Base-by-base conservation (phyloP, 2,329 filamentous ascomycete species). In the Tolypocladium tropicale region DNA sequence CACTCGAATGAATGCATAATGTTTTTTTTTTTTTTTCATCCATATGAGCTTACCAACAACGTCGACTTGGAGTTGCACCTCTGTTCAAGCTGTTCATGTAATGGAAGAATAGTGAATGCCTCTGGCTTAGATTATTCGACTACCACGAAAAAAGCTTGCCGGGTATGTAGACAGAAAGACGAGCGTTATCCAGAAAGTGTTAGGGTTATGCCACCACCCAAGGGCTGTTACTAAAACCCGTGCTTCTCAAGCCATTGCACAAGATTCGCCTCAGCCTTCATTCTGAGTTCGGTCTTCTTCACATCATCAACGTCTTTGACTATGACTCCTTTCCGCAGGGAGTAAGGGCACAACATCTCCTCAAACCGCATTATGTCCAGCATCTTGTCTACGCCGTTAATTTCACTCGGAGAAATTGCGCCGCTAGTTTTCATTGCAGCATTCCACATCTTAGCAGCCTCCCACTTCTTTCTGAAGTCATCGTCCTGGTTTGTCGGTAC, bases 171-270 rank as follows among this genome's bases (percentile, higher is more conserved):
- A n/a, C n/a, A n/a, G n/a, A n/a, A n/a, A n/a, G n/a, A n/a, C n/a
- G n/a, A n/a, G n/a, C n/a, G n/a, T n/a, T n/a, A n/a, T n/a, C n/a
- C n/a, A n/a, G n/a, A 83, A 84, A 33, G 9, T 33, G 6, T 33
- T 33, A 33, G 12, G 9, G 32, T 33, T 7, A 33, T 9, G 32
- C 32, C 32, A 39, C 18, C 10, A 39, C n/a, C 37, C 6, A 6
- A 4, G 10, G 10, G 25, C 9, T 21, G 6, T 23, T 12, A 25
- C 60, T 71, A 83, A 18, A 50, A 55, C 6, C 53, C 53, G 37
- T 49, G 34, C 11, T 23, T 39, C 12, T 51, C 53, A 1, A 50
- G 46, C 53, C 53, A 55, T 23, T 39, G 3, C 16, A 55, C 4
- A 6, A 55, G 21, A 30, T 28, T 10, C 16, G 46, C 43, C 9